These are phyloP conservation scores for Parafenestella ontariensis DNA, from an alignment of 2,329 filamentous ascomycete species.

Conservation along the genomic window DNA sequence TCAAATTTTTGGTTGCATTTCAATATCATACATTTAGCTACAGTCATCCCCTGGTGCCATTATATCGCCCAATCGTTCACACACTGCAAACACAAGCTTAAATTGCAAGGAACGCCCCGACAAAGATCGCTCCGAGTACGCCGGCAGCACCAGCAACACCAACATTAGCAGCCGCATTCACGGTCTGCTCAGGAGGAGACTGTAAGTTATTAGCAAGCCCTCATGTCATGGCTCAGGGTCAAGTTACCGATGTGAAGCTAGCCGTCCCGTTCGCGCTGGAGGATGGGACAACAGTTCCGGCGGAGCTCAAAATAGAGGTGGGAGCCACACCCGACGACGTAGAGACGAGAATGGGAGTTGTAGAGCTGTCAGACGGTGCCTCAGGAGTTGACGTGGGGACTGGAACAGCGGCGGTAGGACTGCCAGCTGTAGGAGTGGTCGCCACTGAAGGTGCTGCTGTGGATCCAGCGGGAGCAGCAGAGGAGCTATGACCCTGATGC, in stretches of 20 bases:
- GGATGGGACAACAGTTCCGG: slow-evolving; percentile 7
- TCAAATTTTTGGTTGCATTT: too few relatives aligned
- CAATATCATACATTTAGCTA: too few relatives aligned
- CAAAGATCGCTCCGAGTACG: slow-evolving; percentile 23
- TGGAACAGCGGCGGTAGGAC: not conserved
- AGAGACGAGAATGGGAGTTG: too few relatives aligned
- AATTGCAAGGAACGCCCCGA: slow-evolving; percentile 24
- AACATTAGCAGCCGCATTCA: slow-evolving; percentile 21
- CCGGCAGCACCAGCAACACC: slow-evolving; percentile 9
- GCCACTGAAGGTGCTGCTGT: slow-evolving; percentile 1
- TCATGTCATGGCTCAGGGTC: slow-evolving; percentile 3
- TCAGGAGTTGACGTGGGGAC: not conserved
- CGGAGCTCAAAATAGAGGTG: slow-evolving; percentile 7
- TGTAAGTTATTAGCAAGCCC: not conserved
- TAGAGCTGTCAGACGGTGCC: too few relatives aligned
- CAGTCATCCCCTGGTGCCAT: not conserved
- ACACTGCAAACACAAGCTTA: not conserved
- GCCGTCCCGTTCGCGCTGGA: slow-evolving; percentile 18
- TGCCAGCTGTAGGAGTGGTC: not conserved
- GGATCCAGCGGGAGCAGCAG: slow-evolving; percentile 8
- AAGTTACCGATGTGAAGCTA: slow-evolving; percentile 24
- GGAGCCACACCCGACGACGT: not conserved
- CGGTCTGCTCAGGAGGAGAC: slow-evolving; percentile 24
- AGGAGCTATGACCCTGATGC: slow-evolving; percentile 8
- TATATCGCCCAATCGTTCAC: not conserved